Base-by-base conservation (phyloP, 1,284 basidiomycete species). In the Cutaneotrichosporon cavernicola region DNA sequence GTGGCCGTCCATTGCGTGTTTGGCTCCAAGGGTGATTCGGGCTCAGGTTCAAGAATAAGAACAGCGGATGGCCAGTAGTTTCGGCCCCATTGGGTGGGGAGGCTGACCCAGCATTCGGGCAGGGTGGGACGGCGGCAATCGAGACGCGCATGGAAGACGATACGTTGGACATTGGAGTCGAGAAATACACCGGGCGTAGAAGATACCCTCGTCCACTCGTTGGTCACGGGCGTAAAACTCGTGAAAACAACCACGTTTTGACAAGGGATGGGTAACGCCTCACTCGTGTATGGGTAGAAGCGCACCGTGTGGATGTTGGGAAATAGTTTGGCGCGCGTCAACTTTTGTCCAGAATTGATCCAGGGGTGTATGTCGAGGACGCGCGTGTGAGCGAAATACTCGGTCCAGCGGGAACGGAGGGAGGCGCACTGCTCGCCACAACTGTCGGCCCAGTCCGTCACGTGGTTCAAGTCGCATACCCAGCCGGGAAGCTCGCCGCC, bases 391-490 rank as follows among this genome's bases (percentile, higher is more conserved):
- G 47, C 47, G n/a, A 49, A 49, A 21, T 22, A 49, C n/a, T 49
- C n/a, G n/a, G 8, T 22, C 47, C 47, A 49, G 1, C 47, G 47
- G 3, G 47, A 2, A 21, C 47, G 47, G n/a, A 49, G 47, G n/a
- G n/a, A 11, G n/a, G 3, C n/a, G 47, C 47, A 49, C 22, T 49
- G 47, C 47, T 21, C 21, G 3, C 21, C n/a, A 21, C 47, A 49
- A 5, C 1, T 11, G 47, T 49, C 47, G 47, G 47, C 47, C 47
- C n/a, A 22, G 47, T 49, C 22, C 9, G 6, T 49, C 6, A 22
- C 14, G n/a, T 49, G 47, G 47, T 22, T 22, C 47, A 49, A 21
- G 47, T 49, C 47, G n/a, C 47, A 49, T 14, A 49, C 47, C 47
- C 47, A 49, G 47, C 47, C 47, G 7, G 47, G 47, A 5, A 49